Base-by-base conservation (phyloP, 306 rosid species). In the Sicyos baderoa region DNA sequence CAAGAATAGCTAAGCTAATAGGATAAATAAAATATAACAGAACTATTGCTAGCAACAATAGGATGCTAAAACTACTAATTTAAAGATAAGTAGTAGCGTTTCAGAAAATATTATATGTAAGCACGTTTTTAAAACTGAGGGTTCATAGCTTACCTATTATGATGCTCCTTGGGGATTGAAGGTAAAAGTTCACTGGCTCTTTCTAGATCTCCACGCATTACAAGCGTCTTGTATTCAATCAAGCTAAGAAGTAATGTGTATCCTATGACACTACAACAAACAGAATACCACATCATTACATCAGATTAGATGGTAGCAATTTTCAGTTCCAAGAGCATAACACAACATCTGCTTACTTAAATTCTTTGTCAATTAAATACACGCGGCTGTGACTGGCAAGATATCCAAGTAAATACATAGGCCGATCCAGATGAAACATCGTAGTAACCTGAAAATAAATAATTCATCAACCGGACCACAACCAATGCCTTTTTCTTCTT, bases 401-500 rank as follows among this genome's bases (percentile, higher is more conserved):
- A 84, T 90, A 93, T 69, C 99, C 99, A 86, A 93, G 82, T 83
- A 93, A 88, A 84, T 93, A 93, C 99, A 93, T 93, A 21, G 99
- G 99, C 50, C 99, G 96, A 83, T 93, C 99, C 82, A 93, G 81
- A 78, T 93, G 99, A 83, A 85, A 93, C 99, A 93, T 88, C 40
- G 99, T 93, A 52, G 99, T 93, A 63, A 93, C 99, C 99, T 93
- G 82, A 74, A 86, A 72, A 73, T 72, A 84, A 35, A 69, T 44
- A 70, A 82, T 50, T 60, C 54, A 81, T 76, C 80, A 81, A 74
- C 59, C 51, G 37, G 13, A 73, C 11, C 45, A 40, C 11, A 59
- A 21, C 51, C 44, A 14, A 54, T 73, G 74, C 74, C 53, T 54
- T 23, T 5, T 5, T 70, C n/a, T 54, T 1, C 45, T 9, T 32